These are phyloP conservation scores for Tirmania nivea DNA, from an alignment of 495 filamentous ascomycete species.

Conservation along the genomic window DNA sequence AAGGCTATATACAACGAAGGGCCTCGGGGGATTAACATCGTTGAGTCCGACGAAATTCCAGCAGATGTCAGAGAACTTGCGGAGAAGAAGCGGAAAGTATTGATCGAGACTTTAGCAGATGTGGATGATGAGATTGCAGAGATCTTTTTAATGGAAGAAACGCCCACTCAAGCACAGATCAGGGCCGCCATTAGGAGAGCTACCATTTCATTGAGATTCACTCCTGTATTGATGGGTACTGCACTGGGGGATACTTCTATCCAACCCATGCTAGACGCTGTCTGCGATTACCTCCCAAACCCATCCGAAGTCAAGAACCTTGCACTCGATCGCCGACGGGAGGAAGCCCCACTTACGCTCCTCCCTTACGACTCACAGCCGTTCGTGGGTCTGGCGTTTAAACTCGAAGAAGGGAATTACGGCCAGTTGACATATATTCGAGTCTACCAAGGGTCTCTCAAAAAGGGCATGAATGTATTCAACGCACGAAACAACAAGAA, in stretches of 20 bases:
- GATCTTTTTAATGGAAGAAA: slow-evolving; percentile 70
- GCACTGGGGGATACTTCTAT: slow-evolving; percentile 87
- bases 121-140: slow-evolving; percentile 98
- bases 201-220: slow-evolving; percentile 76
- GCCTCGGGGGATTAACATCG: slow-evolving; percentile 43
- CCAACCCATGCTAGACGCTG: slow-evolving; percentile 92
- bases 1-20: slow-evolving; percentile 84
- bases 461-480: slow-evolving; percentile 73
- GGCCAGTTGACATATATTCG: slow-evolving; percentile 97
- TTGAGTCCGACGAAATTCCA: slow-evolving; percentile 59
- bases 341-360: slow-evolving; percentile 61
- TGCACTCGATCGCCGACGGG: slow-evolving; percentile 61
- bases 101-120: slow-evolving; percentile 92
- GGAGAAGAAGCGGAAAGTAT: slow-evolving; percentile 54
- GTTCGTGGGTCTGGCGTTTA: slow-evolving; percentile 93
- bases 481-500: slow-evolving; percentile 90
- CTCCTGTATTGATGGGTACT: slow-evolving; percentile 88
- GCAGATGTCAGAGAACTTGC: slow-evolving; percentile 48
- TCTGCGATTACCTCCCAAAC: slow-evolving; percentile 91
- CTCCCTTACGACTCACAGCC: slow-evolving; percentile 81
- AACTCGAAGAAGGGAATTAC: slow-evolving; percentile 97
- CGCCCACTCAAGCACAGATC: slow-evolving; percentile 57
- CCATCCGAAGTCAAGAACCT: slow-evolving; percentile 75
- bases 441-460: slow-evolving; percentile 85
- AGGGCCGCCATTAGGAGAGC: slow-evolving; percentile 75